Conservation (phyloP, 2,329 filamentous ascomycete species). For the Verticillium nonalfalfae region DNA sequence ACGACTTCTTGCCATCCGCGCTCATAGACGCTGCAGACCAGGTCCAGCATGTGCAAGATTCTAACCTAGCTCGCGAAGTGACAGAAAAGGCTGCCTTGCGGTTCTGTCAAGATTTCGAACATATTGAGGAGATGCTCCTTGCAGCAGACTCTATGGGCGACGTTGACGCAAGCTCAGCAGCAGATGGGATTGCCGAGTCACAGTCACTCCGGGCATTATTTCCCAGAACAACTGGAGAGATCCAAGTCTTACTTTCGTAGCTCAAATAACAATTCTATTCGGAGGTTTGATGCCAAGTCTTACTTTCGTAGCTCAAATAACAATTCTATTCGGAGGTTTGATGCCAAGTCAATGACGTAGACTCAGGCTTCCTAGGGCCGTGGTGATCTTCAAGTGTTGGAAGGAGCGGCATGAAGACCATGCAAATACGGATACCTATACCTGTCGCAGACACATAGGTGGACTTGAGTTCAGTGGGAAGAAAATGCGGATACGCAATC, state of each 20-base stretch:
- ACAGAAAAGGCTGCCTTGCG: constrained; percentile 76
- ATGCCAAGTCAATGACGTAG: too few relatives aligned
- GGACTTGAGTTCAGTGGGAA: too few relatives aligned
- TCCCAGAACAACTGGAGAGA: constrained; percentile 54
- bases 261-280: background rate
- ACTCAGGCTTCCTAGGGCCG: too few relatives aligned
- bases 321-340: background rate
- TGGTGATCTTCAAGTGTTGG: too few relatives aligned
- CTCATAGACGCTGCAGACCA: constrained; percentile 87
- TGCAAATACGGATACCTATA: too few relatives aligned
- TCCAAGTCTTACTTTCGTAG: constrained; percentile 51
- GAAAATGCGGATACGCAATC: too few relatives aligned
- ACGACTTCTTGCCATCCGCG: constrained; percentile 87
- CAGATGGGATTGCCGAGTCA: constrained; percentile 17
- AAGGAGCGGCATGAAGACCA: too few relatives aligned
- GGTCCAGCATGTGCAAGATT: constrained; percentile 66
- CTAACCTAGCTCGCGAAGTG: constrained; percentile 64
- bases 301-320: constrained; percentile 38
- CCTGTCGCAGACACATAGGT: too few relatives aligned
- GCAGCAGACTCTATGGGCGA: constrained; percentile 29
- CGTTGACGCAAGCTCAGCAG: constrained; percentile 14
- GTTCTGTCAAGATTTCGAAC: constrained; percentile 81
- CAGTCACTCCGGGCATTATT: constrained; percentile 38
- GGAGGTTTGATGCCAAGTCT: constrained; percentile 29
- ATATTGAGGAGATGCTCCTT: constrained; percentile 43